Conservation (phyloP, 345 rosid genomes). For the Salix arbutifolia region DNA sequence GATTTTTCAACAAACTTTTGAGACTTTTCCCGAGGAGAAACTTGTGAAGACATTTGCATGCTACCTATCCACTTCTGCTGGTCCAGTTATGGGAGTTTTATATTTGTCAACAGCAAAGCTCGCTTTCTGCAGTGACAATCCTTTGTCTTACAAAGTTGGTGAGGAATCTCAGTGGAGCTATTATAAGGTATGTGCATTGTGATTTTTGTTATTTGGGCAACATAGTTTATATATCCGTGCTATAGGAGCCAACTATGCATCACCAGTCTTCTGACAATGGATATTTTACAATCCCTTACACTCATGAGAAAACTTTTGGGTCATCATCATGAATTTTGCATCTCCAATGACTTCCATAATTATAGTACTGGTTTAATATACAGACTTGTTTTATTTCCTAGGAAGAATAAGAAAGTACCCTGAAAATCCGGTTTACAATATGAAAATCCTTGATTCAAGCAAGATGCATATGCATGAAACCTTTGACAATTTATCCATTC, state of each 20-base stretch:
- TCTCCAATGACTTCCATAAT: neutral
- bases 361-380: neutral
- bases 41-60: constrained; percentile 79
- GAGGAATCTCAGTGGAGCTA: constrained; percentile 71
- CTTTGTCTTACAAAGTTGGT: constrained; percentile 75
- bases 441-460: neutral
- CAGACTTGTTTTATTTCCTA: neutral
- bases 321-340: neutral
- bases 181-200: constrained; percentile 64
- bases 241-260: neutral
- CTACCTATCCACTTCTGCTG: constrained; percentile 91
- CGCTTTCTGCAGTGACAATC: constrained; percentile 77
- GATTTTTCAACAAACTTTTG: constrained; percentile 71
- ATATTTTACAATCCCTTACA: neutral
- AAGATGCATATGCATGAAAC: neutral
- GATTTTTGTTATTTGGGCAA: neutral
- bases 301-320: neutral
- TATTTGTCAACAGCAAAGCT: constrained; percentile 77
- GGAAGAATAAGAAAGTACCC: neutral
- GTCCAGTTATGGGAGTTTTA: constrained; percentile 90
- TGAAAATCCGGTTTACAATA: neutral
- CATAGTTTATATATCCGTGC: neutral
- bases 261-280: neutral
- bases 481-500: neutral
- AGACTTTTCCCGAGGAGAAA: constrained; percentile 67